Evolutionary conservation across 2,329 filamentous ascomycete genomes (phyloP), one percentile per base, ranked within the genome.

Genomic region (Phyllosticta paracitricarpa): DNA sequence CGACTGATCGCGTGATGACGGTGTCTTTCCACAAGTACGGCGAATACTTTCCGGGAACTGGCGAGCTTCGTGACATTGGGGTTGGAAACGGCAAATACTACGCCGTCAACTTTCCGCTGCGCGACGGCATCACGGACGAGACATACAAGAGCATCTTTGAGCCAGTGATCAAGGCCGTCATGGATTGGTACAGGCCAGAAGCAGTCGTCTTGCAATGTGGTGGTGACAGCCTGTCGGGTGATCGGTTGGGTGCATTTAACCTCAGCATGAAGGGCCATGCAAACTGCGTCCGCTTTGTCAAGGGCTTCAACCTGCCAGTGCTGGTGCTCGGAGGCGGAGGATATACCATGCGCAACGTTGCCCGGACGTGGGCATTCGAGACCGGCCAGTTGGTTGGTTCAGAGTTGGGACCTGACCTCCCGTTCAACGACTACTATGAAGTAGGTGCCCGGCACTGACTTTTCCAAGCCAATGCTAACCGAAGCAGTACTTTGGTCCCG

Each of bases 1-100:
- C 89, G 9, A 91, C 89, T 24, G 90, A 95, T 71, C 84, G 91
- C 62, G 91, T 96, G 66, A 89, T 96, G 81, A 97, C 93, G 0
- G 85, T 95, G 51, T 96, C 91, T 28, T 97, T 96, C 74, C 94
- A 99, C 80, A 97, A 97, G 75, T 97, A 94, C 75, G 92, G 96
- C 68, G 89, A 87, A 65, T 97, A 96, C 78, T 97, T 96, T 73
- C 92, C 92, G 0, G 92, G 91, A 61, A 96, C 92, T 0, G 92
- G 92, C 19, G 86, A 84, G 19, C 83, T 94, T 55, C 86, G 91
- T 64, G 89, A 91, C 73, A 96, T 90, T 59, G 87, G 84, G n/a
- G 84, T 94, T 55, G 97, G 96, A 71, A 86, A 89, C 0, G 92
- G 92, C 58, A 89, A 91, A 30, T 91, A 95, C 72, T 91, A 96